Evolutionary conservation across 108 stramenopile genomes (phyloP).

Genomic region (Pseudonitzschia multiseries): DNA sequence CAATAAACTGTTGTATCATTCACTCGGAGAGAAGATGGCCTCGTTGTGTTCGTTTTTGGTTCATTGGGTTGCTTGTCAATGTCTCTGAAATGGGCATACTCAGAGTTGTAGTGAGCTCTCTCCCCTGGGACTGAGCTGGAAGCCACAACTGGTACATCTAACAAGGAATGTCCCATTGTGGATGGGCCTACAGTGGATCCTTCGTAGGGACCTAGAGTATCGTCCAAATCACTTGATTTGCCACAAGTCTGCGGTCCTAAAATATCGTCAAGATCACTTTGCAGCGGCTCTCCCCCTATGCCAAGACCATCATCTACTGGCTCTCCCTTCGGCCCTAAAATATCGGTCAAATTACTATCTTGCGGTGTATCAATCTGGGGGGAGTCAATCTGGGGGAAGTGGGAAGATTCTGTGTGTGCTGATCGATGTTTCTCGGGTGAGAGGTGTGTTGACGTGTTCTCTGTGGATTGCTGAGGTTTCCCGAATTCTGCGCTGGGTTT

Average conservation of each 20-base stretch:
- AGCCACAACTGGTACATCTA: too few species aligned
- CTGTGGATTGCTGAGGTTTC: neutral
- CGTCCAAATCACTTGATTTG: conserved; percentile 6
- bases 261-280: conserved; percentile 23
- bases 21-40: neutral
- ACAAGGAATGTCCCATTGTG: too few species aligned
- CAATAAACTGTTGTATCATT: neutral
- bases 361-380: neutral
- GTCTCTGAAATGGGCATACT: conserved; percentile 14
- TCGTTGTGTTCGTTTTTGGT: neutral
- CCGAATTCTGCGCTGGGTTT: neutral
- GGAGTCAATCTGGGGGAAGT: conserved; percentile 1
- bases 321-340: conserved; percentile 22
- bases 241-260: conserved; percentile 8
- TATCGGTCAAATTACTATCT: conserved; percentile 20
- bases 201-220: conserved; percentile 11
- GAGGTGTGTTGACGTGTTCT: neutral
- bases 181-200: conserved; percentile 4
- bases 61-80: neutral
- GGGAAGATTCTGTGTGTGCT: neutral
- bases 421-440: neutral
- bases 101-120: neutral
- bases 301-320: neutral
- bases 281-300: neutral
- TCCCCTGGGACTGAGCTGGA: neutral